Percentiles rank a stretch among this genome's conserved stretches.
Conservation (phyloP, 2,329 filamentous ascomycete species). For the Monosporascus sp. region DNA sequence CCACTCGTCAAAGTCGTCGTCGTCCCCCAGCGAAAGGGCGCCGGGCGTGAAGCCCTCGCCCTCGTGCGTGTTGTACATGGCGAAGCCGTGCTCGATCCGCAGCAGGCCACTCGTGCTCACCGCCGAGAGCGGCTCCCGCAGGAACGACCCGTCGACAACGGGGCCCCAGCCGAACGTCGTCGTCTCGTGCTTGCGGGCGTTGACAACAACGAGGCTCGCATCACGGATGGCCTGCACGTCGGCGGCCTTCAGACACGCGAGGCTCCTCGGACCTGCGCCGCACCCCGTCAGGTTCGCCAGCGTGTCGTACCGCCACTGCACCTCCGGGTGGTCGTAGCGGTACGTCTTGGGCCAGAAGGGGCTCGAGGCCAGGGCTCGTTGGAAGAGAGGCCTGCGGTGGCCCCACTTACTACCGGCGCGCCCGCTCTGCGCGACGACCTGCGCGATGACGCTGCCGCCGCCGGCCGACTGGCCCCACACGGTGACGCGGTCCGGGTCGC, state of each 20-base stretch:
- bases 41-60: conserved; percentile 56
- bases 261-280: conserved; percentile 36
- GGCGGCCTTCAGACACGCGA: conserved; percentile 48
- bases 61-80: conserved; percentile 59
- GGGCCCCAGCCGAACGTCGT: conserved; percentile 55
- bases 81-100: conserved; percentile 39
- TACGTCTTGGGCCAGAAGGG: conserved; percentile 59
- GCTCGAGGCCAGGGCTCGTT: conserved; percentile 40
- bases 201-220: conserved; percentile 44
- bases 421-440: conserved; percentile 37
- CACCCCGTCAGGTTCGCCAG: conserved; percentile 45
- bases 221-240: conserved; percentile 48
- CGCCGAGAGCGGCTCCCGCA: conserved; percentile 40
- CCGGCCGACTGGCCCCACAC: conserved; percentile 53
- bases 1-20: conserved; percentile 44
- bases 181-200: conserved; percentile 46
- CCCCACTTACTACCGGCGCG: conserved; percentile 7
- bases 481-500: conserved; percentile 40
- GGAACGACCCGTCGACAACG: conserved; percentile 51
- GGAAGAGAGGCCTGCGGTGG: conserved; percentile 37
- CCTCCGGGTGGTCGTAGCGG: conserved; percentile 41
- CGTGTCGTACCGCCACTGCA: conserved; percentile 44
- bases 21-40: conserved; percentile 32
- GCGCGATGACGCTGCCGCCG: conserved; percentile 46
- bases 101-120: conserved; percentile 25